phyloP scores from a whole-genome alignment of 1,284 basidiomycete species.

The Athelia sp. region DNA sequence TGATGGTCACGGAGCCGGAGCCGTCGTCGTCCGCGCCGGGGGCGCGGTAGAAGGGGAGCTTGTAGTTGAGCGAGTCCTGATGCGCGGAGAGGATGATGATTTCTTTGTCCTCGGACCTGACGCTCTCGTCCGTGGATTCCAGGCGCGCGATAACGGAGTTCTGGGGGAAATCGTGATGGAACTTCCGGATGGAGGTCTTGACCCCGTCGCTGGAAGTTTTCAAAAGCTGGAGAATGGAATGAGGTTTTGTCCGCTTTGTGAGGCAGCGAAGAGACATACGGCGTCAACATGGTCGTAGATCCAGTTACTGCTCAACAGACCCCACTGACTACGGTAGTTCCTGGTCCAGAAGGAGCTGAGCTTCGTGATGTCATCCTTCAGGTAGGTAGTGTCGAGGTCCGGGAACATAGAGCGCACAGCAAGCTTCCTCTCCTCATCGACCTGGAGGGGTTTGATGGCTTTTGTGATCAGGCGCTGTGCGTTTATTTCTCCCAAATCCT shows the following conservation, averaged over 20 bases:
- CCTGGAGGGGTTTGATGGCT: slow-evolving; percentile 10
- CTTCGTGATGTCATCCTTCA: slow-evolving; percentile 9
- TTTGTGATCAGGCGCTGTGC: not conserved
- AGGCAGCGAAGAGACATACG: not conserved
- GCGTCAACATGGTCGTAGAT: slow-evolving; percentile 12
- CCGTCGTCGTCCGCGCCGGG: slow-evolving; percentile 55
- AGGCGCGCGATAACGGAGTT: slow-evolving; percentile 46
- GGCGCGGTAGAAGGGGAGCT: slow-evolving; percentile 12
- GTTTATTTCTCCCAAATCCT: not conserved
- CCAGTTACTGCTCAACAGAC: slow-evolving; percentile 15
- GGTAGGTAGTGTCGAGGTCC: slow-evolving; percentile 3
- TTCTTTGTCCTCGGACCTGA: slow-evolving; percentile 14
- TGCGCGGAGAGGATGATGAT: slow-evolving; percentile 49
- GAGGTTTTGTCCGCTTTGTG: not conserved
- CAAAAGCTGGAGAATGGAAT: too few species aligned
- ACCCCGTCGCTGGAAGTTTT: slow-evolving; percentile 10
- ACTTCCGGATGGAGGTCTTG: slow-evolving; percentile 20
- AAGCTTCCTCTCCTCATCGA: too few species aligned
- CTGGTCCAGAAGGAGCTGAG: slow-evolving; percentile 13
- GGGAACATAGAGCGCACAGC: not conserved
- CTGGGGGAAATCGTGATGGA: slow-evolving; percentile 53
- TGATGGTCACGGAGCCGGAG: slow-evolving; percentile 60
- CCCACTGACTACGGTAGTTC: slow-evolving; percentile 11
- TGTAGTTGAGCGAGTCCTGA: slow-evolving; percentile 44
- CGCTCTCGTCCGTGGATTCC: slow-evolving; percentile 10